Evolutionary conservation across 2,329 filamentous ascomycete species (phyloP).

Genomic region (Drechslera avenae): DNA sequence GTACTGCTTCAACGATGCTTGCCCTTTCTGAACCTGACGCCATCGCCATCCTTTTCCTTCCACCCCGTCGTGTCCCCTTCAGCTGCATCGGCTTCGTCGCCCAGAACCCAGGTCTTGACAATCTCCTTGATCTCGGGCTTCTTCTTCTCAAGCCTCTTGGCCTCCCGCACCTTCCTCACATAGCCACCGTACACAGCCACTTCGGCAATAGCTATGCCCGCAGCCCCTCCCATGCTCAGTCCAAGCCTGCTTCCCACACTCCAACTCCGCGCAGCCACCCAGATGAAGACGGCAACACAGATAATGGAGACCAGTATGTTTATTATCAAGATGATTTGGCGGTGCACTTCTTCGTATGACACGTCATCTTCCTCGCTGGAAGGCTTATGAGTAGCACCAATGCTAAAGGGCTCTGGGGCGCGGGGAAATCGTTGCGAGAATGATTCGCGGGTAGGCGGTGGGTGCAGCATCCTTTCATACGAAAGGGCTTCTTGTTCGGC

Average conservation of each 20-base stretch:
- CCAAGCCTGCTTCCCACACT: slow-evolving; percentile 71
- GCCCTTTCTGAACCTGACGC: slow-evolving; percentile 51
- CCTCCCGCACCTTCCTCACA: slow-evolving; percentile 71
- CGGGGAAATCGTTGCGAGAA: slow-evolving; percentile 64
- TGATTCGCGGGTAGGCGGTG: slow-evolving; percentile 60
- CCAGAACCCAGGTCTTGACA: slow-evolving; percentile 70
- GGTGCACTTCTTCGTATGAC: slow-evolving; percentile 73
- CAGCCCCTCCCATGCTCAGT: slow-evolving; percentile 71
- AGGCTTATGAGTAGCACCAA: slow-evolving; percentile 17
- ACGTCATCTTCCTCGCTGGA: slow-evolving; percentile 65
- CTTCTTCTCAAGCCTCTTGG: slow-evolving; percentile 66
- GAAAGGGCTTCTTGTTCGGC: slow-evolving; percentile 79
- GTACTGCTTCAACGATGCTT: slow-evolving; percentile 49
- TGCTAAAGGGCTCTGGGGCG: slow-evolving; percentile 58
- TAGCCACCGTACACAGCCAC: slow-evolving; percentile 79
- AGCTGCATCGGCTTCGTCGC: slow-evolving; percentile 25
- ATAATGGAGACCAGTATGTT: slow-evolving; percentile 89
- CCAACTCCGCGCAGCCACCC: slow-evolving; percentile 80
- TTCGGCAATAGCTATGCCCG: slow-evolving; percentile 74
- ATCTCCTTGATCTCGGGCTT: slow-evolving; percentile 71
- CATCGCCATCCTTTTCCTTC: slow-evolving; percentile 38
- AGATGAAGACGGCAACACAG: slow-evolving; percentile 76
- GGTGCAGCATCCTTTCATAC: slow-evolving; percentile 81
- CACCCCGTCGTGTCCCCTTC: slow-evolving; percentile 12
- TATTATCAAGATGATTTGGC: slow-evolving; percentile 82